phyloP scores from a whole-genome alignment of 2,329 filamentous ascomycete species.

The Cadophora luteo-olivacea region DNA sequence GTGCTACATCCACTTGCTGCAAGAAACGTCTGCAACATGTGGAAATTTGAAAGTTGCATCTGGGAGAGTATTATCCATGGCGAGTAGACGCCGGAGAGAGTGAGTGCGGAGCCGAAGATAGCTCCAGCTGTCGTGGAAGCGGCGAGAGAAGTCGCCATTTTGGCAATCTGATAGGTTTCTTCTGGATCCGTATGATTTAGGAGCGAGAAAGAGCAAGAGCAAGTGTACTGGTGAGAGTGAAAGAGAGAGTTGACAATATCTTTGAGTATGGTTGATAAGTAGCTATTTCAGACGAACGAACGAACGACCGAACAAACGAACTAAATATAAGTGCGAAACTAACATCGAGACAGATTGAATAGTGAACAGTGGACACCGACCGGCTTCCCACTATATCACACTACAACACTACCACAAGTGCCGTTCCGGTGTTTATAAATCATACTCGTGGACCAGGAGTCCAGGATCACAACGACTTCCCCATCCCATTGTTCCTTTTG shows the following conservation, averaged over 20 bases:
- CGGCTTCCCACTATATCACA: not conserved
- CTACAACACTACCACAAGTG: not conserved
- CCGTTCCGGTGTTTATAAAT: constrained; percentile 7
- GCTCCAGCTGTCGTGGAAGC: constrained; percentile 52
- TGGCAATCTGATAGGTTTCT: not conserved
- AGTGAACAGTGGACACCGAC: not conserved
- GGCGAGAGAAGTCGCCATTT: constrained; percentile 4
- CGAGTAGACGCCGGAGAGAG: constrained; percentile 62
- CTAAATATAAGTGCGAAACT: constrained; percentile 8
- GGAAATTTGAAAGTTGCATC: constrained; percentile 63
- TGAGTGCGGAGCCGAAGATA: constrained; percentile 66
- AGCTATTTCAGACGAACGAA: not conserved
- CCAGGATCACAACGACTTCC: too few relatives aligned
- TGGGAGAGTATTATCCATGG: constrained; percentile 65
- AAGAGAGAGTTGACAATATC: too few relatives aligned
- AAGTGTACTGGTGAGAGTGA: not conserved
- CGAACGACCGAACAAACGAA: not conserved
- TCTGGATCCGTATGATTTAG: too few relatives aligned
- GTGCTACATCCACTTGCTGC: constrained; percentile 65
- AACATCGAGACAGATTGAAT: not conserved
- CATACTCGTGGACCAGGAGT: not conserved
- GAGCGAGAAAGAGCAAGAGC: not conserved
- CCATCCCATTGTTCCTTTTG: too few relatives aligned
- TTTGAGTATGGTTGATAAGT: not conserved
- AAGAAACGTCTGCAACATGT: constrained; percentile 69